Evolutionary conservation across 2,329 filamentous ascomycete genomes (phyloP).

Genomic region (Aspergillus glaucus): DNA sequence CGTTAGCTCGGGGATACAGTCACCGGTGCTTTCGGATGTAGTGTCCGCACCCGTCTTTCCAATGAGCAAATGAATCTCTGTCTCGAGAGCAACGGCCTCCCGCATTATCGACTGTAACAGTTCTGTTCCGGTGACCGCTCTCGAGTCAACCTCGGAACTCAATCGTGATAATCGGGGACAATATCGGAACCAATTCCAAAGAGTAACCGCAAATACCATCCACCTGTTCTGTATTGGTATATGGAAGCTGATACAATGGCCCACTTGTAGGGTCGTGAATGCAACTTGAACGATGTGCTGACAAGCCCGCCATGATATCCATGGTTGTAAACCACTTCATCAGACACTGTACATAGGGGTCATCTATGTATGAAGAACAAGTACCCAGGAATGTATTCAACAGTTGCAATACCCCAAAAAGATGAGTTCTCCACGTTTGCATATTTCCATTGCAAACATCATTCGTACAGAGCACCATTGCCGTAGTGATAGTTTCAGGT

Average conservation of each 20-base stretch:
- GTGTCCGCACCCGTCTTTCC: no score
- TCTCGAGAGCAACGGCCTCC: no score
- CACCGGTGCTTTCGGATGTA: no score
- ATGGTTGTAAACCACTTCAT: constrained; percentile 27
- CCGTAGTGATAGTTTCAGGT: constrained; percentile 21
- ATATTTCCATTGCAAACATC: constrained; percentile 29
- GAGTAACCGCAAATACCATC: constrained; percentile 28
- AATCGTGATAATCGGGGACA: constrained; percentile 5
- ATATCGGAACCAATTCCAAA: constrained; percentile 18
- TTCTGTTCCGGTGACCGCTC: no score
- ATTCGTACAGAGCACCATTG: constrained; percentile 26
- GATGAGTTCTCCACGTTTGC: constrained; percentile 20
- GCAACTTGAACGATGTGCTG: constrained; percentile 3
- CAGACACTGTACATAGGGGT: constrained; percentile 15
- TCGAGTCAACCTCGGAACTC: no score
- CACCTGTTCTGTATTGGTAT: constrained; percentile 4
- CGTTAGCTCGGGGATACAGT: constrained; percentile 10
- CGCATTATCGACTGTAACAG: no score
- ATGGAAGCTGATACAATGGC: no score
- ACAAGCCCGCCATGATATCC: constrained; percentile 21
- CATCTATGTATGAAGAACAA: constrained; percentile 2
- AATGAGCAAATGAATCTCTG: no score
- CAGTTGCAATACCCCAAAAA: constrained; percentile 20
- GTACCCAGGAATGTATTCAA: constrained; percentile 11
- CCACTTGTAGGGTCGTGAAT: no score